These are phyloP conservation scores for Phytophthora rubi DNA, from an alignment of 352 stramenopile species.

Conservation along the genomic window DNA sequence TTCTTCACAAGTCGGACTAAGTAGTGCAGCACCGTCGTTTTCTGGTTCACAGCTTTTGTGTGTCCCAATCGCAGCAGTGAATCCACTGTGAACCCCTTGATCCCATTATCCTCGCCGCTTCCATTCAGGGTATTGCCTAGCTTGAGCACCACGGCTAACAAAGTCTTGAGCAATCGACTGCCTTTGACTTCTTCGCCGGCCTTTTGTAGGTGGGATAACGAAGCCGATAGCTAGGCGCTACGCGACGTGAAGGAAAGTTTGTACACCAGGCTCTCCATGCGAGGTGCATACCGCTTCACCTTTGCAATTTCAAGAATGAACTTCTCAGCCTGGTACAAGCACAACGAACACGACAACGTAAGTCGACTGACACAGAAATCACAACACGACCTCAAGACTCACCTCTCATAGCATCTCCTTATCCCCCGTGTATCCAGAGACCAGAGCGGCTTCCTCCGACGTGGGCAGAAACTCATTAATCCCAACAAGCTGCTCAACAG, in stretches of 20 bases:
- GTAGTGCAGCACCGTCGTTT: slow-evolving; percentile 98
- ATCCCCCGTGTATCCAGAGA: slow-evolving; percentile 86
- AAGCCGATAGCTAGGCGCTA: slow-evolving; percentile 82
- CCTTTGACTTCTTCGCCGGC: slow-evolving; percentile 95
- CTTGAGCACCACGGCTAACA: slow-evolving; percentile 97
- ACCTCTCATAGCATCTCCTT: slow-evolving; percentile 70
- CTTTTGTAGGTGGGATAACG: slow-evolving; percentile 83
- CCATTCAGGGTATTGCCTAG: slow-evolving; percentile 97
- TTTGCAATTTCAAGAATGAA: slow-evolving; percentile 90
- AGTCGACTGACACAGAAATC: background rate
- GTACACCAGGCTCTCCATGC: slow-evolving; percentile 85
- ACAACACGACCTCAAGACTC: slow-evolving; percentile 5
- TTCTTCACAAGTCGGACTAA: slow-evolving; percentile 96
- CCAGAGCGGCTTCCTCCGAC: slow-evolving; percentile 87
- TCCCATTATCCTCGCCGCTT: slow-evolving; percentile 83
- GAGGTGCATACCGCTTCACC: slow-evolving; percentile 66
- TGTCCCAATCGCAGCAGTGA: slow-evolving; percentile 92
- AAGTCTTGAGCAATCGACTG: slow-evolving; percentile 92
- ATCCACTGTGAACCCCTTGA: slow-evolving; percentile 96
- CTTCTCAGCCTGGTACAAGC: slow-evolving; percentile 65
- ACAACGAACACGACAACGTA: background rate
- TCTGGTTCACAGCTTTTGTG: slow-evolving; percentile 97
- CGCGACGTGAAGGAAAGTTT: slow-evolving; percentile 78
- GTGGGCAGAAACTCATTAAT: slow-evolving; percentile 96
- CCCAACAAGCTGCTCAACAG: slow-evolving; percentile 80